Conservation (phyloP, 805 yeast species). For the Kodamaea kakaduensis region DNA sequence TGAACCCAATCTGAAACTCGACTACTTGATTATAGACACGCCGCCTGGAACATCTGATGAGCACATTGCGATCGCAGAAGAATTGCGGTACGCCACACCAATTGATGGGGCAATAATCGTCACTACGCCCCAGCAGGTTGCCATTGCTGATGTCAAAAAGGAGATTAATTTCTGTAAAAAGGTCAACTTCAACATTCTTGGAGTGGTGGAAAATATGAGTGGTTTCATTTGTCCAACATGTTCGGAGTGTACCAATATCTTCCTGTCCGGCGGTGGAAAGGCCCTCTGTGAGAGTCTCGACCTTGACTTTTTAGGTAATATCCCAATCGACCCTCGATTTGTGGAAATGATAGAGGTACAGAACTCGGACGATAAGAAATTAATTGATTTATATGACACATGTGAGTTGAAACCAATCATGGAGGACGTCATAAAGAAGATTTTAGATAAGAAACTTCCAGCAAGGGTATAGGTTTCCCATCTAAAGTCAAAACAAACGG, state of each 20-base stretch:
- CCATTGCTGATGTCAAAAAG: slow-evolving; percentile 90
- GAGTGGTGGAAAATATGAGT: slow-evolving; percentile 93
- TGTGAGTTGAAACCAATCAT: slow-evolving; percentile 37
- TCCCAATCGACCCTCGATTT: slow-evolving; percentile 92
- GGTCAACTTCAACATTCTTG: slow-evolving; percentile 74
- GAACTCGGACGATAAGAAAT: slow-evolving; percentile 27
- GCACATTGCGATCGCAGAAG: slow-evolving; percentile 95
- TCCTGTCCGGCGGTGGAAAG: slow-evolving; percentile 90
- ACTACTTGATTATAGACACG: slow-evolving; percentile 84
- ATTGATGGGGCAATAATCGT: slow-evolving; percentile 89
- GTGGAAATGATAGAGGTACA: slow-evolving; percentile 81
- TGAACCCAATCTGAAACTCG: slow-evolving; percentile 40
- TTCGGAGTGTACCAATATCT: slow-evolving; percentile 85
- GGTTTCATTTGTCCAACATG: slow-evolving; percentile 96
- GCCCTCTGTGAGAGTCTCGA: slow-evolving; percentile 57
- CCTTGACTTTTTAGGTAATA: slow-evolving; percentile 73
- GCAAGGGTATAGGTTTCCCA: slow-evolving; percentile 14
- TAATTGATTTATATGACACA: slow-evolving; percentile 33
- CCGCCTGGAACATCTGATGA: slow-evolving; percentile 99
- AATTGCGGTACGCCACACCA: slow-evolving; percentile 63
- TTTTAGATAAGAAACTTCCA: slow-evolving; percentile 29
- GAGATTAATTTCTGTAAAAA: slow-evolving; percentile 90
- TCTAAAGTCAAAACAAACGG: too few species aligned
- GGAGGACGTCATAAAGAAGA: slow-evolving; percentile 31
- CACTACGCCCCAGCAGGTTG: slow-evolving; percentile 93